phyloP scores from a whole-genome alignment of 495 filamentous ascomycete species.

The Stereocaulon alpinum region DNA sequence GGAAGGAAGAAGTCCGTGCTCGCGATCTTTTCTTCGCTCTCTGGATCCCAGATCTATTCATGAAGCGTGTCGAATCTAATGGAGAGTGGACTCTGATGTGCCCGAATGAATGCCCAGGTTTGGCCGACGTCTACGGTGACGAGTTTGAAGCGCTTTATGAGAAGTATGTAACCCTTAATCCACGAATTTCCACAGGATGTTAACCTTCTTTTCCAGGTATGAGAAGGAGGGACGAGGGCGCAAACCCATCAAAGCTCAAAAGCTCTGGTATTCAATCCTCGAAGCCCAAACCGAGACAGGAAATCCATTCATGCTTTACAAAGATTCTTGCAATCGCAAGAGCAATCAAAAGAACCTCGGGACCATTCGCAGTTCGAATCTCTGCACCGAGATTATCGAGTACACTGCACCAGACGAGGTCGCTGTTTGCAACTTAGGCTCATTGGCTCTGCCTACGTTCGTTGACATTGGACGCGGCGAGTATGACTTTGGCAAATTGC shows the following conservation, averaged over 20 bases:
- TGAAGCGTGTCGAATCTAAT: slow-evolving; percentile 97
- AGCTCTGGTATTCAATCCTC: slow-evolving; percentile 96
- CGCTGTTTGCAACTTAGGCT: slow-evolving; percentile 95
- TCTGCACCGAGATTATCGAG: slow-evolving; percentile 97
- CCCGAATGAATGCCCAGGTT: slow-evolving; percentile 85
- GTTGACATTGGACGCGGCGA: slow-evolving; percentile 70
- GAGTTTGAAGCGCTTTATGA: slow-evolving; percentile 95
- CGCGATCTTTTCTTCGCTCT: slow-evolving; percentile 96
- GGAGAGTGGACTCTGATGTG: slow-evolving; percentile 95
- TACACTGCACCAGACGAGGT: slow-evolving; percentile 97
- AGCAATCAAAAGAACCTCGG: slow-evolving; percentile 99
- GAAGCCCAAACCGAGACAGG: slow-evolving; percentile 98
- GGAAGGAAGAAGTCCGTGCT: slow-evolving; percentile 94
- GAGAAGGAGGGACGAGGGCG: slow-evolving; percentile 83
- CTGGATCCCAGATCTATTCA: slow-evolving; percentile 98
- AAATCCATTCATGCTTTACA: slow-evolving; percentile 99
- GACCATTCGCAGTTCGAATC: slow-evolving; percentile 94
- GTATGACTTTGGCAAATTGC: slow-evolving; percentile 92
- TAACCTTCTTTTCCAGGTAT: slow-evolving; percentile 39
- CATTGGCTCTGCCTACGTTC: slow-evolving; percentile 78
- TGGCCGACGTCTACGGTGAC: slow-evolving; percentile 93
- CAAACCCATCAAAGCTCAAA: slow-evolving; percentile 89
- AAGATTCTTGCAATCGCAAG: slow-evolving; percentile 95
- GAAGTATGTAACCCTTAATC: slow-evolving; percentile 31
- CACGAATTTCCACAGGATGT: neutral